Evolutionary conservation across 2,329 filamentous ascomycete genomes (phyloP).

Genomic region (Cercospora janseana): DNA sequence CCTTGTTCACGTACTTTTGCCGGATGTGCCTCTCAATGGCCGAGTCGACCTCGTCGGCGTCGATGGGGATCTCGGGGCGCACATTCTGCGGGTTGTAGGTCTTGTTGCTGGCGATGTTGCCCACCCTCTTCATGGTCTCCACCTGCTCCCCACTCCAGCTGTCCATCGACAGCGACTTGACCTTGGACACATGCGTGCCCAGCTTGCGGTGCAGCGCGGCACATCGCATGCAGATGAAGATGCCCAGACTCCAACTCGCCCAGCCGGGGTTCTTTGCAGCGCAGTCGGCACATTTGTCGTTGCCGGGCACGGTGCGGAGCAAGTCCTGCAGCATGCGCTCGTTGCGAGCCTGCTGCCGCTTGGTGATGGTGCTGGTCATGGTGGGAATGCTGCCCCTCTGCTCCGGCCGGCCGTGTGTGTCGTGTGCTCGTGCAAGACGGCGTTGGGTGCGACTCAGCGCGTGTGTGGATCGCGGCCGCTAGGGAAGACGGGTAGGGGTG

Average conservation of each 20-base stretch:
- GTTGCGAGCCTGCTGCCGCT: constrained; percentile 96
- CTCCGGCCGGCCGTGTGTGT: background rate
- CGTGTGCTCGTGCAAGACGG: constrained; percentile 10
- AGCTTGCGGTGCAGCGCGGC: constrained; percentile 92
- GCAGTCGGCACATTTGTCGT: constrained; percentile 93
- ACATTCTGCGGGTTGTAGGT: constrained; percentile 83
- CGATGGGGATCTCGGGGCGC: constrained; percentile 79
- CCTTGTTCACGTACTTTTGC: constrained; percentile 79
- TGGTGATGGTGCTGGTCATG: constrained; percentile 78
- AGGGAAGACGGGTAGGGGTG: background rate
- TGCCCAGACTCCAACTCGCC: constrained; percentile 97
- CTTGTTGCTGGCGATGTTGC: constrained; percentile 82
- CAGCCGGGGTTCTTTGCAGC: constrained; percentile 88
- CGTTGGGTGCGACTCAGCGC: constrained; percentile 7
- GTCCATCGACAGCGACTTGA: constrained; percentile 98
- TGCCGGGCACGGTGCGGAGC: constrained; percentile 78
- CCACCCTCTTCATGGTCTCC: constrained; percentile 94
- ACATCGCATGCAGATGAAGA: constrained; percentile 98
- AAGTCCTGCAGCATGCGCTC: constrained; percentile 89
- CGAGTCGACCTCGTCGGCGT: constrained; percentile 87
- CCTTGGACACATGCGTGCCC: constrained; percentile 96
- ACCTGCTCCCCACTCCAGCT: constrained; percentile 95
- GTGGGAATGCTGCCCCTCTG: too few species aligned
- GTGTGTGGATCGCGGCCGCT: constrained; percentile 4
- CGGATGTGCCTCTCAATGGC: constrained; percentile 95